A percentile compares a stretch with the other conserved stretches of the same genome.
These are phyloP conservation scores for Colletotrichum gigasporum DNA, from an alignment of 2,329 filamentous ascomycete species.

Conservation along the genomic window DNA sequence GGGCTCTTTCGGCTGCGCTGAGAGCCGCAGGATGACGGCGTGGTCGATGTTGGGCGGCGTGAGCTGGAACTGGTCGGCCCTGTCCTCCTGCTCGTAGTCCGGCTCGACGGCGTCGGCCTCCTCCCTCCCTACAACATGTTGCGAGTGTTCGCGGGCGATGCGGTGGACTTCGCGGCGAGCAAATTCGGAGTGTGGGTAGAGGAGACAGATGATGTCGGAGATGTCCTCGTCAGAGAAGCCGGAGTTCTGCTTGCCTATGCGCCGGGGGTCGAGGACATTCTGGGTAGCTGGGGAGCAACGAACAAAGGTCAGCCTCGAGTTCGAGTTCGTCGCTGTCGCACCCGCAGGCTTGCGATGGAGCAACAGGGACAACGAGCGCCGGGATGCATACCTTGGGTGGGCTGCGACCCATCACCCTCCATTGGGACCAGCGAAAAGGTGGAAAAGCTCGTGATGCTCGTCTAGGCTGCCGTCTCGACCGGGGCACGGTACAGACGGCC, in stretches of 20 bases:
- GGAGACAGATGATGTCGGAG: constrained; percentile 87
- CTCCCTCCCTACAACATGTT: constrained; percentile 59
- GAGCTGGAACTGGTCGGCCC: constrained; percentile 60
- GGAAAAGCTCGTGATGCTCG: constrained; percentile 12
- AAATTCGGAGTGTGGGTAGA: constrained; percentile 79
- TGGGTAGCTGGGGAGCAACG: constrained; percentile 71
- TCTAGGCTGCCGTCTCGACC: constrained; percentile 27
- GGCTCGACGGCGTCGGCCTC: constrained; percentile 60
- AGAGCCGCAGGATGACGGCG: constrained; percentile 84
- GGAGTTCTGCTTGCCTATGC: constrained; percentile 81
- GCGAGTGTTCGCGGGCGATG: constrained; percentile 57
- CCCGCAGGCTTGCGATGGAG: neutral
- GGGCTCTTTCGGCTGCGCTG: constrained; percentile 75
- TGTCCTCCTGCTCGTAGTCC: constrained; percentile 61
- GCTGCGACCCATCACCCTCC: constrained; percentile 51
- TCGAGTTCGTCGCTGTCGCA: neutral
- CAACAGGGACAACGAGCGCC: neutral
- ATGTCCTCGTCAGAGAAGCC: constrained; percentile 85
- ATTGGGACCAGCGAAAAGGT: constrained; percentile 42
- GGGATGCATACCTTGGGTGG: constrained; percentile 49
- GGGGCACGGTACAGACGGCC: constrained; percentile 16
- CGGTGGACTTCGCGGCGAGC: constrained; percentile 76
- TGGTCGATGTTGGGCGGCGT: constrained; percentile 61
- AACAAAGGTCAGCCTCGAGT: constrained; percentile 28
- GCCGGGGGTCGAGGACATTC: constrained; percentile 81